phyloP scores from a whole-genome alignment of 768 basidiomycete genomes.

The Naematelia aurantialba region DNA sequence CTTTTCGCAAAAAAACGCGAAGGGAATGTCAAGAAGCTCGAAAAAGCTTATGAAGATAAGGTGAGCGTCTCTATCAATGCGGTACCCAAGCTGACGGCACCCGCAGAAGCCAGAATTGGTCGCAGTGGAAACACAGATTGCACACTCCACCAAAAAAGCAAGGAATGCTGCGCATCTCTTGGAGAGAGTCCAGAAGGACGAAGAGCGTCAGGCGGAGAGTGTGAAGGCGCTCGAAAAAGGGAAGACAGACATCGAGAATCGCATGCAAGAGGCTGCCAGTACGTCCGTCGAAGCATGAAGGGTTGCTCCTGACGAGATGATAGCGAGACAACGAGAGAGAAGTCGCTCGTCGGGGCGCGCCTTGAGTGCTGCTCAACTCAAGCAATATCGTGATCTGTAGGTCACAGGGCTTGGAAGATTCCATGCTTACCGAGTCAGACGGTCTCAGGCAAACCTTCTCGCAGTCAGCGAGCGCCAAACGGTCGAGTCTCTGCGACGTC shows the following conservation, averaged over 20 bases:
- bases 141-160: constrained; percentile 74
- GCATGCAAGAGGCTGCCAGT: constrained; percentile 79
- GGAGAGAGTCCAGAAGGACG: constrained; percentile 65
- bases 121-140: constrained; percentile 77
- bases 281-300: constrained; percentile 27
- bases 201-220: constrained; percentile 48
- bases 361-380: constrained; percentile 74
- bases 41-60: constrained; percentile 80
- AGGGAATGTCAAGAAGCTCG: constrained; percentile 80
- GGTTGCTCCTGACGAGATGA: neutral
- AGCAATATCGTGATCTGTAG: constrained; percentile 79
- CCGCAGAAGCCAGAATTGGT: constrained; percentile 77
- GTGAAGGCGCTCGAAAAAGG: constrained; percentile 59
- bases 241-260: constrained; percentile 61
- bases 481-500: constrained; percentile 72
- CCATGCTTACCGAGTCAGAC: constrained; percentile 55
- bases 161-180: constrained; percentile 64
- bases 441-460: constrained; percentile 70
- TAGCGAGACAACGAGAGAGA: constrained; percentile 67
- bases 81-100: neutral
- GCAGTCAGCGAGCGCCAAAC: constrained; percentile 84
- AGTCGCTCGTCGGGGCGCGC: constrained; percentile 68
- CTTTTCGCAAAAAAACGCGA: constrained; percentile 76
- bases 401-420: constrained; percentile 32
- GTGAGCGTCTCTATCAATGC: constrained; percentile 52